These are phyloP conservation scores for Nicotiana rustica DNA, from an alignment of 305 asterid species.

Conservation along the genomic window DNA sequence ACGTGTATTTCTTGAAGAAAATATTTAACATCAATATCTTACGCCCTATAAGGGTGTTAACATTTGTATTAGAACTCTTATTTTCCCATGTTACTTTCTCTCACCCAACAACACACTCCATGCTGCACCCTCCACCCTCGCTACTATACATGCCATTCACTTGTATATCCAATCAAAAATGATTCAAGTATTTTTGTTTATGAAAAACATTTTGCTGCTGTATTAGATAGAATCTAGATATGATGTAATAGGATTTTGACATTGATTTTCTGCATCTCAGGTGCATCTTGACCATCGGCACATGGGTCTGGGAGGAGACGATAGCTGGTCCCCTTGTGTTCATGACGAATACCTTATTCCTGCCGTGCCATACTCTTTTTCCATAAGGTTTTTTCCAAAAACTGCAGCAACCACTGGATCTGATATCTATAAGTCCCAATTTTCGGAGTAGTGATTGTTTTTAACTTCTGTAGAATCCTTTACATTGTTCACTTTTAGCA, in stretches of 20 bases:
- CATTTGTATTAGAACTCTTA: neutral
- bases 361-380: conserved; percentile 73
- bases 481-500: neutral
- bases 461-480: neutral
- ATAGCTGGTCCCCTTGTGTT: conserved; percentile 97
- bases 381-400: conserved; percentile 70
- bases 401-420: conserved; percentile 56
- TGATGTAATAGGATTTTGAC: conserved; percentile 5
- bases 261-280: conserved; percentile 47
- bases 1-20: neutral
- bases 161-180: neutral
- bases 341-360: conserved; percentile 81
- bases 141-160: neutral
- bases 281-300: conserved; percentile 98
- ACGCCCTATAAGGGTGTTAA: neutral
- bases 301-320: conserved; percentile 98
- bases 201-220: neutral
- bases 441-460: conserved; percentile 35
- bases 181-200: neutral
- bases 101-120: neutral
- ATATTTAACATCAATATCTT: neutral
- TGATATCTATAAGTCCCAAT: conserved; percentile 64
- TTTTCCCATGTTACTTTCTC: conserved; percentile 3
- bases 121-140: neutral
- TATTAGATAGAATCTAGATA: neutral